These are phyloP conservation scores for Thalassiosira ordinaria DNA, from an alignment of 352 stramenopile genomes.

Conservation along the genomic window DNA sequence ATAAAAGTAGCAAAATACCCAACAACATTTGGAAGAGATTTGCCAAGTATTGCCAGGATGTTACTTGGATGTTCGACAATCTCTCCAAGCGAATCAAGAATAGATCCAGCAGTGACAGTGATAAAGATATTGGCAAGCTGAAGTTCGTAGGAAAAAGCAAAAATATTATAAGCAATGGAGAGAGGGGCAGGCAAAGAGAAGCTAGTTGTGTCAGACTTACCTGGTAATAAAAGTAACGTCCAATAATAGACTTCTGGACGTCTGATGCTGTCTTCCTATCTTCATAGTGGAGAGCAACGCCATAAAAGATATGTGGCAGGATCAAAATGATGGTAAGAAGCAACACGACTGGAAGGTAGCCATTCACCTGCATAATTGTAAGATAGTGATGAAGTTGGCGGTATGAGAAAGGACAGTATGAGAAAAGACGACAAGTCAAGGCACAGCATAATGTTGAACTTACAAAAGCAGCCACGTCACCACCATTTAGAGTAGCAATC, in stretches of 20 bases:
- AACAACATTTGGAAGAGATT: constrained; percentile 79
- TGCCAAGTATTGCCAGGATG: constrained; percentile 78
- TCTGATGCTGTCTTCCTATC: constrained; percentile 80
- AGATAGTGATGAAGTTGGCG: background rate
- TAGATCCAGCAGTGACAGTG: constrained; percentile 83
- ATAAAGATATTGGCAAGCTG: constrained; percentile 86
- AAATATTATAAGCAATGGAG: constrained; percentile 2
- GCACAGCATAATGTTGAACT: no score
- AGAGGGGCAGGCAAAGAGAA: no score
- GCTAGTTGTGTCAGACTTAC: background rate
- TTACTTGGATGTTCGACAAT: constrained; percentile 82
- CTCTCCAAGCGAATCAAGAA: constrained; percentile 76
- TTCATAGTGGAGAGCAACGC: constrained; percentile 79
- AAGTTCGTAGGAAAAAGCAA: constrained; percentile 13
- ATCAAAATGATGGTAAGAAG: constrained; percentile 81
- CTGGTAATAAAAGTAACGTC: constrained; percentile 86
- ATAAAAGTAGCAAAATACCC: constrained; percentile 81
- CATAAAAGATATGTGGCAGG: constrained; percentile 82
- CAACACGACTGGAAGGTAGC: constrained; percentile 85
- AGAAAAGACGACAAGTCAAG: no score
- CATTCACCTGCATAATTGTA: constrained; percentile 61
- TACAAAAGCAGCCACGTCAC: constrained; percentile 74
- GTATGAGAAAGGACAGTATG: background rate
- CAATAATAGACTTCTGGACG: constrained; percentile 80
- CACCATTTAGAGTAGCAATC: constrained; percentile 71